These are phyloP conservation scores for Diaporthe velutina DNA, from an alignment of 2,329 filamentous ascomycete genomes.

Conservation along the genomic window DNA sequence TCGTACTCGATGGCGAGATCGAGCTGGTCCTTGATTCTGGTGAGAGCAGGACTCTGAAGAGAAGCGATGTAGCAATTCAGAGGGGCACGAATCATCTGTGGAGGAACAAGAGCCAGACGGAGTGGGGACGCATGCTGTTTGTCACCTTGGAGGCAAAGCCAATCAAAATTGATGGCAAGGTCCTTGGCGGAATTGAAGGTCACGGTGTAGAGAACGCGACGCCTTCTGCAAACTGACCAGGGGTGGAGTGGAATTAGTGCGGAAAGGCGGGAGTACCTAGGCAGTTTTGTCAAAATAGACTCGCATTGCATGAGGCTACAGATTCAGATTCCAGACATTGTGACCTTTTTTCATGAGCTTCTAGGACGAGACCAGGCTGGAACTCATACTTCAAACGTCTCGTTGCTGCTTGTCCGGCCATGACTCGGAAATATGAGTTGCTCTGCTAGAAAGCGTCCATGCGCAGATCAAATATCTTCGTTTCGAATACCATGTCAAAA, in stretches of 20 bases:
- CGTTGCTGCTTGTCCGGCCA: too few species aligned
- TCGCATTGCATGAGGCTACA: background rate
- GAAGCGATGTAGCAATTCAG: conserved; percentile 62
- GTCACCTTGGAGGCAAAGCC: conserved; percentile 47
- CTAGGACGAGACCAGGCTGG: too few species aligned
- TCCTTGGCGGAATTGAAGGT: background rate
- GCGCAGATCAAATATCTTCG: background rate
- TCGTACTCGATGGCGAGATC: conserved; percentile 62
- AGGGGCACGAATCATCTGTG: conserved; percentile 60
- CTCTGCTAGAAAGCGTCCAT: accelerated
- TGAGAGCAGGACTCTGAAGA: conserved; percentile 54
- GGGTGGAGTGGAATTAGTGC: too few species aligned
- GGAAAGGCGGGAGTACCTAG: background rate
- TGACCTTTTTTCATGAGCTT: background rate
- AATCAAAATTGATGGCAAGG: conserved; percentile 44
- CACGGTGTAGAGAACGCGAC: conserved; percentile 40
- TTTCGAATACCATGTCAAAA: background rate
- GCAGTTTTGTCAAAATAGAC: background rate
- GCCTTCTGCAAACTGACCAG: conserved; percentile 31
- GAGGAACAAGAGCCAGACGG: conserved; percentile 52
- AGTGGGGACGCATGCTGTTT: conserved; percentile 57
- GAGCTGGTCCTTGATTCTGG: conserved; percentile 63
- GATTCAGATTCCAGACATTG: background rate
- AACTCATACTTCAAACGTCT: too few species aligned
- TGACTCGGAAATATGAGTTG: too few species aligned